Evolutionary conservation across 2,329 filamentous ascomycete genomes (phyloP), one percentile per base, ranked within the genome.

Genomic region (Sporothrix globosa): DNA sequence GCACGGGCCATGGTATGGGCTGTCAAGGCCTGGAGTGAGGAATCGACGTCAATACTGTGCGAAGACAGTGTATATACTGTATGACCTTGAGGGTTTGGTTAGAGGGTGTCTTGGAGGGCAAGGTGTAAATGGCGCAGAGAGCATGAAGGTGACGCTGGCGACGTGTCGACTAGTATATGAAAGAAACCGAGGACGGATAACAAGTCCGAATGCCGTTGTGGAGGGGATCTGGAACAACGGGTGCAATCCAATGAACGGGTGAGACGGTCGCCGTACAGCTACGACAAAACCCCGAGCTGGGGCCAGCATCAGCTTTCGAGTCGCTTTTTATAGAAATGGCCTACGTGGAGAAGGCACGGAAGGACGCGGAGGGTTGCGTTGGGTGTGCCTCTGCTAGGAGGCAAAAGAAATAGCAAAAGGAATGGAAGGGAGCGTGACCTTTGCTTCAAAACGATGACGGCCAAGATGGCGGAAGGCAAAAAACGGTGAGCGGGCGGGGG

Each of bases 1-100:
- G 69, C 69, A 70, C 69, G 61, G 69, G 46, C 69, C 69, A 67
- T 30, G 39, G 19, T 56, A 39, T 50, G 48, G 65, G 34, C 65
- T 67, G 50, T 44, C 65, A 54, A 27, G 14, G 14, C n/a, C 34
- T 44, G 56, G 34, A 61, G 56, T n/a, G 63, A 34, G 61, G 48
- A 67, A 24, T 30, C 48, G 30, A 54, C 48, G 63, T 67, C 34
- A 44, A 50, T 56, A 54, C 67, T 50, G 60, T 53, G 69, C 27
- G 54, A 7, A 27, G n/a, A 67, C 65, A 44, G 65, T 54, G 50
- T 13, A 10, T 54, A n/a, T n/a, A 54, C 48, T 67, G 65, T 67
- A n/a, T 39, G 27, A 14, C 14, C 3, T 41, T 6, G 17, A 46
- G n/a, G n/a, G 5, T 41, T 13, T 46, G 5, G 41, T 44, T 19